Percentiles rank a stretch among this genome's conserved stretches.
Conservation (phyloP, 2,329 filamentous ascomycete genomes). For the Pyrenophora tritici-repentis region DNA sequence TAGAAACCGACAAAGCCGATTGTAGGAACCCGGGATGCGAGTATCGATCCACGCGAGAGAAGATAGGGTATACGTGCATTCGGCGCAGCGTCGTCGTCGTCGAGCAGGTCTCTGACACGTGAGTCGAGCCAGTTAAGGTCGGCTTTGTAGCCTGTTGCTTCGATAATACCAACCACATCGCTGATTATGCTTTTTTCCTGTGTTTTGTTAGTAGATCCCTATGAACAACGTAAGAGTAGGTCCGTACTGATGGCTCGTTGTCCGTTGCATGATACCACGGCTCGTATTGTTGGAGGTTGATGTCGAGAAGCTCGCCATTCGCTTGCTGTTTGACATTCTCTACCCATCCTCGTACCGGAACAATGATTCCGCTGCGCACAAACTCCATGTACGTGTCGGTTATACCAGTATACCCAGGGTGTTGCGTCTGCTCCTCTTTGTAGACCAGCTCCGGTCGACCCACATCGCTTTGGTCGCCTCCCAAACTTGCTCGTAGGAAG, state of each 20-base stretch:
- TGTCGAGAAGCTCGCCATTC: conserved; percentile 1
- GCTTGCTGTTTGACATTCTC: conserved; percentile 22
- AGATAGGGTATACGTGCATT: conserved; percentile 57
- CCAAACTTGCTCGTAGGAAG: conserved; percentile 52
- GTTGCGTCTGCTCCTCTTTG: conserved; percentile 49
- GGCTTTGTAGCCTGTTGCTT: conserved; percentile 74
- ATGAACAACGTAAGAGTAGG: background rate
- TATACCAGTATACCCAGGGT: conserved; percentile 70
- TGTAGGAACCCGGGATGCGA: conserved; percentile 64
- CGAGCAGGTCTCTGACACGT: conserved; percentile 60
- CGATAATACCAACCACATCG: conserved; percentile 62
- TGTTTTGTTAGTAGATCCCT: conserved; percentile 5
- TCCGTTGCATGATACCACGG: conserved; percentile 18
- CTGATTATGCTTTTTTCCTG: conserved; percentile 15
- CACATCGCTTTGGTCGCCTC: conserved; percentile 51
- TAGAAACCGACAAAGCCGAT: conserved; percentile 85
- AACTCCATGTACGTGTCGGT: conserved; percentile 76
- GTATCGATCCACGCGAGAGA: conserved; percentile 69
- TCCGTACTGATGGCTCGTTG: conserved; percentile 8
- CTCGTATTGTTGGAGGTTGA: conserved; percentile 15
- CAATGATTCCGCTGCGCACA: conserved; percentile 64
- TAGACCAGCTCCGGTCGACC: conserved; percentile 46
- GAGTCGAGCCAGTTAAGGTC: conserved; percentile 68
- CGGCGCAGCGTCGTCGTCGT: conserved; percentile 60
- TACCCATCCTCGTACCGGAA: conserved; percentile 48